Evolutionary conservation across 2,329 filamentous ascomycete genomes (phyloP).

Genomic region (Dactylonectria estremocensis): DNA sequence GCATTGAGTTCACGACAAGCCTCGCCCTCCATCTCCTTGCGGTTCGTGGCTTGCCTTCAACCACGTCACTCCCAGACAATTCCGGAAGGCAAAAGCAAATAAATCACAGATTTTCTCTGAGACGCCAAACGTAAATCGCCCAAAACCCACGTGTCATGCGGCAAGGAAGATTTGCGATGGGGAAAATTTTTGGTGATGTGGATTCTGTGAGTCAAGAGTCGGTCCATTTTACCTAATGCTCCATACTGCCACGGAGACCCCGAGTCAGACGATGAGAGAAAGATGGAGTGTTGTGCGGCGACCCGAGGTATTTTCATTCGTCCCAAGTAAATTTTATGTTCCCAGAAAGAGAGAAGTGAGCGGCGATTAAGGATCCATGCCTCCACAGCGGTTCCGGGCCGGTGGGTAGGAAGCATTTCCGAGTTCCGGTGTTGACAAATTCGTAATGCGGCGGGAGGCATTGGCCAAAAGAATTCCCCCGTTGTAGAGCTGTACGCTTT

Average conservation of each 20-base stretch:
- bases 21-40: background rate
- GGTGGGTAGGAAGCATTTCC: conserved; percentile 13
- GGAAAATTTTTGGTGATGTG: conserved; percentile 26
- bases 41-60: background rate
- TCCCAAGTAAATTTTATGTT: background rate
- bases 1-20: conserved; percentile 2
- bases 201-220: conserved; percentile 34
- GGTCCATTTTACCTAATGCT: conserved; percentile 36
- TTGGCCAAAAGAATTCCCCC: conserved; percentile 13
- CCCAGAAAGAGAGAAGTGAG: background rate
- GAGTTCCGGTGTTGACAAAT: conserved; percentile 4
- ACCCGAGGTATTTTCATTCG: conserved; percentile 17
- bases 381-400: conserved; percentile 13
- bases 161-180: conserved; percentile 7
- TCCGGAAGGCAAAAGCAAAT: background rate
- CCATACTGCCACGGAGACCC: conserved; percentile 23
- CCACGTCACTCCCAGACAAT: background rate
- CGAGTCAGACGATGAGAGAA: conserved; percentile 26
- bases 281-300: conserved; percentile 17
- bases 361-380: conserved; percentile 15
- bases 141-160: background rate
- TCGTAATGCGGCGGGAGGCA: conserved; percentile 22
- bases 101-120: background rate
- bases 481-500: background rate
- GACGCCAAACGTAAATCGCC: background rate